phyloP scores from a whole-genome alignment of 495 filamentous ascomycete genomes.

The Hapsidospora chrysogenum region DNA sequence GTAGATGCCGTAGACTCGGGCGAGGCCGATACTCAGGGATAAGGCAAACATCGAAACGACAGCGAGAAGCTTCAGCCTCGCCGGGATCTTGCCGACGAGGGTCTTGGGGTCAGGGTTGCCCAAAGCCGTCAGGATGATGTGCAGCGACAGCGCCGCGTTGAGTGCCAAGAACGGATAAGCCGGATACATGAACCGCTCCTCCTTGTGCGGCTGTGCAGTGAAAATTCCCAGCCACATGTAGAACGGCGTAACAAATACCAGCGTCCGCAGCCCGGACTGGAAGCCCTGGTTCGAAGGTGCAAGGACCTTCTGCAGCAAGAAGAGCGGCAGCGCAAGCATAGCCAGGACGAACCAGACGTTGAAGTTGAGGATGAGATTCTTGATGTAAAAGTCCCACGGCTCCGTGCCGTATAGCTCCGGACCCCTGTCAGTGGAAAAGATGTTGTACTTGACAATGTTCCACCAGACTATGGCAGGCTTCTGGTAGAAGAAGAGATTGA shows the following conservation, averaged over 20 bases:
- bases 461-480: conserved; percentile 63
- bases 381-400: conserved; percentile 91
- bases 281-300: conserved; percentile 23
- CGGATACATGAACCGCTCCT: conserved; percentile 98
- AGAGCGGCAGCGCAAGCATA: conserved; percentile 49
- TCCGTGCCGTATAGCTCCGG: conserved; percentile 94
- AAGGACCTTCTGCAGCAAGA: conserved; percentile 28
- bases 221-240: conserved; percentile 94
- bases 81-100: conserved; percentile 50
- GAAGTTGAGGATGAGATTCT: conserved; percentile 87
- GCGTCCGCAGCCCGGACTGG: conserved; percentile 42
- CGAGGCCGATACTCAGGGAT: conserved; percentile 45
- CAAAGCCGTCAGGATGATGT: conserved; percentile 56
- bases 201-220: conserved; percentile 85
- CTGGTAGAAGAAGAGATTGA: conserved; percentile 72
- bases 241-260: conserved; percentile 66
- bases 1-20: conserved; percentile 64
- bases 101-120: conserved; percentile 49
- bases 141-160: conserved; percentile 73
- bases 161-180: conserved; percentile 86
- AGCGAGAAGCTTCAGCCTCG: conserved; percentile 45
- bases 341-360: conserved; percentile 85
- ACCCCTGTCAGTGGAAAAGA: conserved; percentile 65
- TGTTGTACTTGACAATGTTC: conserved; percentile 92
- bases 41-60: conserved; percentile 36